Percentiles rank a stretch among this genome's conserved stretches.
Evolutionary conservation across 192 early-diverging fungal genomes (phyloP).

Genomic region (Ambispora gerdemannii): DNA sequence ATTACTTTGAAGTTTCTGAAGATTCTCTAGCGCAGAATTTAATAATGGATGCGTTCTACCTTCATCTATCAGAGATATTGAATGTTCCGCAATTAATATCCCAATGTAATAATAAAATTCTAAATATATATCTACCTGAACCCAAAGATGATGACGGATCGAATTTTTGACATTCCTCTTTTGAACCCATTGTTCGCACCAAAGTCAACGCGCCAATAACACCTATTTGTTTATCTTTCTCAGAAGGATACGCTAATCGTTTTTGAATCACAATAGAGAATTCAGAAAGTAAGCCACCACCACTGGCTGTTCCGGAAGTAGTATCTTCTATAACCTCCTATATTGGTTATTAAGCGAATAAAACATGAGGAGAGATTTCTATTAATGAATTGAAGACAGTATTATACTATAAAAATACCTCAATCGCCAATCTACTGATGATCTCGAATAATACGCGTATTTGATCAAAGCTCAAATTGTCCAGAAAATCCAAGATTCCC

Average conservation of each 20-base stretch:
- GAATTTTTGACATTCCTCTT: slow-evolving; percentile 4
- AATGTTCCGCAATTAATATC: no score
- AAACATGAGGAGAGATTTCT: no score
- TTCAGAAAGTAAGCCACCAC: slow-evolving; percentile 60
- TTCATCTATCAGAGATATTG: slow-evolving; percentile 2
- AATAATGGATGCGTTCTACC: slow-evolving; percentile 50
- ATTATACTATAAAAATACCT: no score
- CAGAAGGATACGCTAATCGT: slow-evolving; percentile 66
- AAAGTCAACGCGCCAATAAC: slow-evolving; percentile 67
- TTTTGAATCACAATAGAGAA: slow-evolving; percentile 72
- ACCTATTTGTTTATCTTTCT: slow-evolving; percentile 67
- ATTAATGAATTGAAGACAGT: no score
- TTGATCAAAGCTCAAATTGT: slow-evolving; percentile 61
- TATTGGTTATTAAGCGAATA: no score
- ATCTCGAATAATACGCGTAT: slow-evolving; percentile 65
- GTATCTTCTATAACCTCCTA: slow-evolving; percentile 29
- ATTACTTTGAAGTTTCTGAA: slow-evolving; percentile 59
- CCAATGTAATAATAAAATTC: no score
- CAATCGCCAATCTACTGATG: slow-evolving; percentile 59
- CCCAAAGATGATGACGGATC: not conserved
- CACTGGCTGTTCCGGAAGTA: slow-evolving; percentile 27
- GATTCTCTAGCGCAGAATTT: slow-evolving; percentile 51
- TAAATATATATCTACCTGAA: not conserved
- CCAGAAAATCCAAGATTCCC: slow-evolving; percentile 69
- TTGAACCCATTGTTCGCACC: slow-evolving; percentile 57